phyloP scores from a whole-genome alignment of 805 yeast species.

The Monosporozyma solicola region DNA sequence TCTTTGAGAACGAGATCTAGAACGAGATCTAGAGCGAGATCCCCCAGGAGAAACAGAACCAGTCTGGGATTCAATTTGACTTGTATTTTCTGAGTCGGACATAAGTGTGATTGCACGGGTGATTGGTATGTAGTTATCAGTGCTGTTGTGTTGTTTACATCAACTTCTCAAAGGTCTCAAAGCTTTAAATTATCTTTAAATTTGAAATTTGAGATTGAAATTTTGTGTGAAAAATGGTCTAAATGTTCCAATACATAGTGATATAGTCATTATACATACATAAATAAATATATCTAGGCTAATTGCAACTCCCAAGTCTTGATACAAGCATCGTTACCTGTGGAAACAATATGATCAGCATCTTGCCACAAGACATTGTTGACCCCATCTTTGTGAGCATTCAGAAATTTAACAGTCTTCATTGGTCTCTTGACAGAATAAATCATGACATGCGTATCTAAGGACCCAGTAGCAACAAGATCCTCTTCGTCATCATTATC shows the following conservation, averaged over 20 bases:
- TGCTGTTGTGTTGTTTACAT: not conserved
- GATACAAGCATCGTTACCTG: constrained; percentile 75
- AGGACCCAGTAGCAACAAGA: constrained; percentile 66
- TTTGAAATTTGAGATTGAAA: not conserved
- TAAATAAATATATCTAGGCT: not conserved
- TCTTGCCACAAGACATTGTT: constrained; percentile 63
- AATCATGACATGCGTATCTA: constrained; percentile 73
- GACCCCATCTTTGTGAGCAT: constrained; percentile 87
- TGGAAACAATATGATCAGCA: constrained; percentile 43
- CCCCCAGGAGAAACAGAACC: not conserved
- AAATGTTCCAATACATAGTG: not conserved
- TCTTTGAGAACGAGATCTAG: constrained; percentile 14
- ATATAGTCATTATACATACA: not conserved
- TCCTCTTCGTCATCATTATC: constrained; percentile 49
- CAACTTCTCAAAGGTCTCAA: not conserved
- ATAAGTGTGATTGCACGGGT: not conserved
- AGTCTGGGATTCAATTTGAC: not conserved
- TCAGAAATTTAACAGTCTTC: constrained; percentile 60
- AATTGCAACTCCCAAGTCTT: constrained; percentile 51
- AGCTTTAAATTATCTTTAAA: not conserved
- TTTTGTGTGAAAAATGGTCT: not conserved
- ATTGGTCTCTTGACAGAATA: constrained; percentile 75
- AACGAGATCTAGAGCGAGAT: constrained; percentile 1
- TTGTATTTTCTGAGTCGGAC: not conserved
- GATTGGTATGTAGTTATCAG: not conserved